Percentiles rank a stretch among this genome's conserved stretches.
phyloP scores from a whole-genome alignment of 176 grass and related monocot genomes.

The Rhynchospora tenuis region DNA sequence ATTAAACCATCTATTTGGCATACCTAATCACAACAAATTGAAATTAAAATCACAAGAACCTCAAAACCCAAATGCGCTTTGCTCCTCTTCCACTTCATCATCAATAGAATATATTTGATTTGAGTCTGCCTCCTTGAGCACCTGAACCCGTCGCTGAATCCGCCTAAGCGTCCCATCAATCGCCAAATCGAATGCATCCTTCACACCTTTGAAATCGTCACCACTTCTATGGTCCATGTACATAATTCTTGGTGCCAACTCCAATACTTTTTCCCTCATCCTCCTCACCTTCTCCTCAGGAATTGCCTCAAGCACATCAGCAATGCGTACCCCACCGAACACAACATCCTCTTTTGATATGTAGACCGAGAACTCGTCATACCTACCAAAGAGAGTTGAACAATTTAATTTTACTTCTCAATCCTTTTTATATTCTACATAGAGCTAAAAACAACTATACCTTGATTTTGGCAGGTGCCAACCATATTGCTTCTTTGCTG shows the following conservation, averaged over 20 bases:
- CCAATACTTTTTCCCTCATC: constrained; percentile 43
- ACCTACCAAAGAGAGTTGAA: not conserved
- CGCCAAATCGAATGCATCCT: constrained; percentile 60
- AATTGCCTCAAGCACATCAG: constrained; percentile 26
- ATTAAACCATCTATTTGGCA: not conserved
- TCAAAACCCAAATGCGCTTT: not conserved
- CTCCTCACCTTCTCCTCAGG: constrained; percentile 38
- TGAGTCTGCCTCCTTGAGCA: constrained; percentile 35
- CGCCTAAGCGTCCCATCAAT: constrained; percentile 59
- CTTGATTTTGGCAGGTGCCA: constrained; percentile 53
- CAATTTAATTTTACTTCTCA: not conserved
- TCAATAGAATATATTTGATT: constrained; percentile 45
- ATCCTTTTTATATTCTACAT: not conserved
- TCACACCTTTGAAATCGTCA: constrained; percentile 25
- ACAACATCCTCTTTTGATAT: constrained; percentile 59
- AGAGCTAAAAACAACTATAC: not conserved
- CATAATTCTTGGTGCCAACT: constrained; percentile 46
- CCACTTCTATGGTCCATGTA: constrained; percentile 54
- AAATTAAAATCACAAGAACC: not conserved
- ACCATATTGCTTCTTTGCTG: constrained; percentile 50
- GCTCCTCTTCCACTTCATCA: constrained; percentile 34
- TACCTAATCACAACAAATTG: not conserved
- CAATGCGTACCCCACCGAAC: constrained; percentile 21
- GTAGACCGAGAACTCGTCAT: constrained; percentile 54
- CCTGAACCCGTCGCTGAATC: constrained; percentile 38